Percentiles rank a stretch among this genome's conserved stretches.
These are phyloP conservation scores for Davidsoniella eucalypti DNA, from an alignment of 2,329 filamentous ascomycete genomes.

Conservation along the genomic window DNA sequence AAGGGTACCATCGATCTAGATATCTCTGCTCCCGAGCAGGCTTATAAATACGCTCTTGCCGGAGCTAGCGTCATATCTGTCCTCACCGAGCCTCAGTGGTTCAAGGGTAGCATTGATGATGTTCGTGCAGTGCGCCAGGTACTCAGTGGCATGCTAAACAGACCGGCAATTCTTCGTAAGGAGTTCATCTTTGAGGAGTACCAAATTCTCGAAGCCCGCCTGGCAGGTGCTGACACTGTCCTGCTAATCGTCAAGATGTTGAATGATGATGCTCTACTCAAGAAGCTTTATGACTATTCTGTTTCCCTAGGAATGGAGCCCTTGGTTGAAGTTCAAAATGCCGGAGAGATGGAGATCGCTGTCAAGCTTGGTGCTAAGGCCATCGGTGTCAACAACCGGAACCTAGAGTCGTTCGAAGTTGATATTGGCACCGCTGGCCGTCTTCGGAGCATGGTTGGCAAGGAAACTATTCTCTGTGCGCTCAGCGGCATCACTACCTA, in stretches of 20 bases:
- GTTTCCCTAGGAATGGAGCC: slow-evolving; percentile 90
- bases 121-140: slow-evolving; percentile 73
- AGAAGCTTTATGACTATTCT: slow-evolving; percentile 74
- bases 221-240: slow-evolving; percentile 88
- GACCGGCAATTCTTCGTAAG: slow-evolving; percentile 82
- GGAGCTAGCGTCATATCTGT: slow-evolving; percentile 96
- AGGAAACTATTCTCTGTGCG: slow-evolving; percentile 77
- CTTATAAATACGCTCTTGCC: slow-evolving; percentile 77
- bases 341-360: slow-evolving; percentile 80
- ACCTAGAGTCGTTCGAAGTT: slow-evolving; percentile 91
- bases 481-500: slow-evolving; percentile 85
- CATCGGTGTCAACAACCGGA: slow-evolving; percentile 95
- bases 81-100: slow-evolving; percentile 97
- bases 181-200: slow-evolving; percentile 98
- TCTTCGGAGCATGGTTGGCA: slow-evolving; percentile 70
- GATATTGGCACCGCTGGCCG: slow-evolving; percentile 85
- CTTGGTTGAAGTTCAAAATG: slow-evolving; percentile 87
- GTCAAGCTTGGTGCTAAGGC: slow-evolving; percentile 75
- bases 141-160: slow-evolving; percentile 77
- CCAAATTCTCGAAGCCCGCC: slow-evolving; percentile 83
- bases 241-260: slow-evolving; percentile 98
- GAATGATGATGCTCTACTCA: slow-evolving; percentile 48
- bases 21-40: slow-evolving; percentile 77
- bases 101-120: slow-evolving; percentile 95
- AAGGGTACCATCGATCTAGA: slow-evolving; percentile 86